Conservation (phyloP, 441 rosid species). For the Adansonia gregorii region DNA sequence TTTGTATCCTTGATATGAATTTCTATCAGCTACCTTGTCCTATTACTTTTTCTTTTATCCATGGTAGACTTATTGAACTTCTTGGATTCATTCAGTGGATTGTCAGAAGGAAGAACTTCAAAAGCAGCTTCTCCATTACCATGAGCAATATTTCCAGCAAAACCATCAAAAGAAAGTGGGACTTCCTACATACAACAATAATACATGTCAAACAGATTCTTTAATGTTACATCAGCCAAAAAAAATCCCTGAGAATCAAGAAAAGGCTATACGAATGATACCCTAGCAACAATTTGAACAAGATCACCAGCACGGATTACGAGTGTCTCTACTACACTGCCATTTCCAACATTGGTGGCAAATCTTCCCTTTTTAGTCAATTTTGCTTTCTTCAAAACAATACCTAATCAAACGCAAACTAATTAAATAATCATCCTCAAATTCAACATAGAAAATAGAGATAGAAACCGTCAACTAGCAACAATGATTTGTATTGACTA, state of each 20-base stretch:
- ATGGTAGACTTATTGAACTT: conserved; percentile 28
- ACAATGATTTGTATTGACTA: not conserved
- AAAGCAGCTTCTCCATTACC: conserved; percentile 49
- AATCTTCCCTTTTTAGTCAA: conserved; percentile 67
- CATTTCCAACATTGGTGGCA: conserved; percentile 56
- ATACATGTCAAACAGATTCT: conserved; percentile 22
- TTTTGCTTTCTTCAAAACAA: conserved; percentile 80
- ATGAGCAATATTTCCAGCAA: conserved; percentile 40
- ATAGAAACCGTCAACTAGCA: not conserved
- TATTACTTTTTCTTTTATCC: conserved; percentile 40
- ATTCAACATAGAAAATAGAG: not conserved
- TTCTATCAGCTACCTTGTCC: conserved; percentile 47
- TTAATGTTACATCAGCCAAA: conserved; percentile 15
- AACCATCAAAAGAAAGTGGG: conserved; percentile 51
- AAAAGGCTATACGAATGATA: conserved; percentile 27
- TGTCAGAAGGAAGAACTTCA: conserved; percentile 32
- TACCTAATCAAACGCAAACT: conserved; percentile 45
- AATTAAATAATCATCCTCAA: conserved; percentile 18
- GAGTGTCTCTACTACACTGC: conserved; percentile 64
- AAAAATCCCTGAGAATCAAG: conserved; percentile 2
- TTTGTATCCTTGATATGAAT: conserved; percentile 21
- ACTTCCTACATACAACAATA: conserved; percentile 51
- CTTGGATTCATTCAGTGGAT: conserved; percentile 31
- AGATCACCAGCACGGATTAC: conserved; percentile 68
- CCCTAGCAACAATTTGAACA: conserved; percentile 85